A percentile compares a stretch with the other conserved stretches of the same genome.
These are phyloP conservation scores for Pleurotus platypus DNA, from an alignment of 768 basidiomycete genomes.

Conservation along the genomic window DNA sequence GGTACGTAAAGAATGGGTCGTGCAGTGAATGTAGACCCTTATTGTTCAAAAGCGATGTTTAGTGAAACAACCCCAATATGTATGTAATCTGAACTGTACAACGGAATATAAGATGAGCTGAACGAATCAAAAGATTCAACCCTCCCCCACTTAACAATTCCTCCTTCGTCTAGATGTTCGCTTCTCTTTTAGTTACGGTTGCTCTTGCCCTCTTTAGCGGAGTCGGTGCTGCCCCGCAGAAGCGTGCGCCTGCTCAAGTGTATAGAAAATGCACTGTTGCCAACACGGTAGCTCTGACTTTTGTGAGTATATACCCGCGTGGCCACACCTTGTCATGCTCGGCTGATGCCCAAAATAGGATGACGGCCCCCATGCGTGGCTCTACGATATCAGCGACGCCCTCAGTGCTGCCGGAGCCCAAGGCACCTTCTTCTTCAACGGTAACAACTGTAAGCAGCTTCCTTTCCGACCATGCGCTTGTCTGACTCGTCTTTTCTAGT, in stretches of 20 bases:
- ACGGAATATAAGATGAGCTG: no score
- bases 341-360: slow-evolving; percentile 18
- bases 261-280: slow-evolving; percentile 27
- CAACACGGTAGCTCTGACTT: slow-evolving; percentile 30
- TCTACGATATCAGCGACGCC: slow-evolving; percentile 27
- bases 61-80: no score
- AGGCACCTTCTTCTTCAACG: slow-evolving; percentile 41
- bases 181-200: background rate
- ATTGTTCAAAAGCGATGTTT: no score
- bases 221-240: background rate
- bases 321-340: background rate
- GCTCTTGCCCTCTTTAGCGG: background rate
- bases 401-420: slow-evolving; percentile 31
- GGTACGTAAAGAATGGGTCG: no score
- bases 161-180: background rate
- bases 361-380: slow-evolving; percentile 30
- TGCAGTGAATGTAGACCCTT: no score
- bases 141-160: background rate
- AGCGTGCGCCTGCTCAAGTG: slow-evolving; percentile 18
- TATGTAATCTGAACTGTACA: no score
- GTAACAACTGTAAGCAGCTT: slow-evolving; percentile 31
- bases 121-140: background rate
- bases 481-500: slow-evolving; percentile 13
- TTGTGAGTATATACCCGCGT: slow-evolving; percentile 17
- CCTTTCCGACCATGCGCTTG: background rate